These are phyloP conservation scores for Claviceps spartinae DNA, from an alignment of 2,329 filamentous ascomycete genomes.

Conservation along the genomic window DNA sequence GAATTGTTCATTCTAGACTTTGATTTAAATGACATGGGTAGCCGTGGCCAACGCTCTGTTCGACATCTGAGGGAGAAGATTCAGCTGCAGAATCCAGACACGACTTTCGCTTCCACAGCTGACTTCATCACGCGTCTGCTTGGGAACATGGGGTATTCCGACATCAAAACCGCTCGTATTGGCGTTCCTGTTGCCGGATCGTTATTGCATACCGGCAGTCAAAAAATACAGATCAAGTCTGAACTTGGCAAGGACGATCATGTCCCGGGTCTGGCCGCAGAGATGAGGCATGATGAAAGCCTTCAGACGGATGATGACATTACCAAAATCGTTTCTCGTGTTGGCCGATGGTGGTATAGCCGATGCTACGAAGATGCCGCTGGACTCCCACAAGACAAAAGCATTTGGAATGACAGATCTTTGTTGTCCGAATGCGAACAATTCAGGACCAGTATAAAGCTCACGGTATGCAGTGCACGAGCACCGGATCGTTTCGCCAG, in stretches of 20 bases:
- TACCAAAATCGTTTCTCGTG: constrained; percentile 79
- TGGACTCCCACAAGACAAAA: constrained; percentile 27
- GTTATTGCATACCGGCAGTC: constrained; percentile 20
- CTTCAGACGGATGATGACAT: constrained; percentile 68
- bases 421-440: constrained; percentile 76
- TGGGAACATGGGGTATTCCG: constrained; percentile 54
- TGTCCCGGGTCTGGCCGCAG: constrained; percentile 50
- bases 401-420: constrained; percentile 67
- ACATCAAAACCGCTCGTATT: constrained; percentile 63
- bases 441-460: constrained; percentile 73
- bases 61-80: constrained; percentile 59
- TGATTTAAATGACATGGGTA: constrained; percentile 74
- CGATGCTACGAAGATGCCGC: constrained; percentile 73
- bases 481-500: constrained; percentile 50
- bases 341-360: constrained; percentile 94
- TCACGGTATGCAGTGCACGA: constrained; percentile 84
- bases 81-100: constrained; percentile 43
- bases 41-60: constrained; percentile 52
- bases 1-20: constrained; percentile 67
- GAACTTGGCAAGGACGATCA: constrained; percentile 22
- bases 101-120: constrained; percentile 45
- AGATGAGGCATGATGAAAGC: constrained; percentile 54
- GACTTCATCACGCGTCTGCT: constrained; percentile 53
- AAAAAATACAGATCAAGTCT: constrained; percentile 8
- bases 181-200: constrained; percentile 58